Evolutionary conservation across 352 stramenopile species (phyloP).

Genomic region (Globisporangium megalacanthum): DNA sequence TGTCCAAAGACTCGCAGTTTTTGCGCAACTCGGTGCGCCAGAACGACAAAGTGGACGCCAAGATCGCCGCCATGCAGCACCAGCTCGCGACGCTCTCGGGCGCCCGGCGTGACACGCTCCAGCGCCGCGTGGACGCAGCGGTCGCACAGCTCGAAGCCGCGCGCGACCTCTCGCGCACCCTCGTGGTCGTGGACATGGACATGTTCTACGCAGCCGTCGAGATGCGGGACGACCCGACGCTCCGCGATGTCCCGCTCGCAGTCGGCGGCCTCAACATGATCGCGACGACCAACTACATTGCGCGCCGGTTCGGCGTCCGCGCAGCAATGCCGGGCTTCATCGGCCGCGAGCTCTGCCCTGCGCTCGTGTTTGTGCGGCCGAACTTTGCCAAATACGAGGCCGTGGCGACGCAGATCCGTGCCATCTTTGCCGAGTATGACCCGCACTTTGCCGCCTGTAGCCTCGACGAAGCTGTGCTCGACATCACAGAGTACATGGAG

Average conservation of each 20-base stretch:
- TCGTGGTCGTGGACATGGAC: constrained; percentile 95
- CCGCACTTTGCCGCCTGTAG: constrained; percentile 87
- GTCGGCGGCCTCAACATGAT: constrained; percentile 94
- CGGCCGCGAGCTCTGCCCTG: constrained; percentile 91
- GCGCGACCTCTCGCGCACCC: constrained; percentile 58
- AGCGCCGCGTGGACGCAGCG: constrained; percentile 33
- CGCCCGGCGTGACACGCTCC: constrained; percentile 22
- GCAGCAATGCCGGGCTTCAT: constrained; percentile 97
- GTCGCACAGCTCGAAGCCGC: constrained; percentile 49
- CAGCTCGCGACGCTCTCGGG: constrained; percentile 56
- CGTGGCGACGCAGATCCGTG: constrained; percentile 65
- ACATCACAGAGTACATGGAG: constrained; percentile 90
- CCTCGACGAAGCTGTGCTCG: constrained; percentile 94
- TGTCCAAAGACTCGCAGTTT: constrained; percentile 91
- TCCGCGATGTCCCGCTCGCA: constrained; percentile 87
- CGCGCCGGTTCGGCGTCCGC: constrained; percentile 92
- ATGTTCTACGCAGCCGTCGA: constrained; percentile 97
- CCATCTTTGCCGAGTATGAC: constrained; percentile 92
- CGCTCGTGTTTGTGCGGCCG: constrained; percentile 89
- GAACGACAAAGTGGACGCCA: constrained; percentile 84
- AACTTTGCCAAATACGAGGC: constrained; percentile 91
- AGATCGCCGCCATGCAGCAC: constrained; percentile 66
- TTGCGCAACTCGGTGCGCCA: constrained; percentile 90
- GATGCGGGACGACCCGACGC: constrained; percentile 87
- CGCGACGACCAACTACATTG: constrained; percentile 94